Conservation (phyloP, 2,329 filamentous ascomycete species). For the Fusarium continuum region DNA sequence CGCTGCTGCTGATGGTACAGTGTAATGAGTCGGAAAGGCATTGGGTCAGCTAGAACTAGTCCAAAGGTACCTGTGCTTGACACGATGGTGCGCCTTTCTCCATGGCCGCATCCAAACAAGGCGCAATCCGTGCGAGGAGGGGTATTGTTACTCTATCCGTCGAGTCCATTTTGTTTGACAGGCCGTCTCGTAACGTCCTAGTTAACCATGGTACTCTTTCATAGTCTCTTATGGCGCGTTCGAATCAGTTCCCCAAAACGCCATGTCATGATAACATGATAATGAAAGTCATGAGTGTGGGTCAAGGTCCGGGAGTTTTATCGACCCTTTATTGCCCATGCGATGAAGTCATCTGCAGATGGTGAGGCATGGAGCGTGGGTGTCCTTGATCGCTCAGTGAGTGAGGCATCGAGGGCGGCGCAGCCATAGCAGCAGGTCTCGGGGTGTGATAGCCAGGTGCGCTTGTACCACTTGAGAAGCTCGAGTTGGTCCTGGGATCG, state of each 20-base stretch:
- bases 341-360: slow-evolving; percentile 37
- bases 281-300: slow-evolving; percentile 26
- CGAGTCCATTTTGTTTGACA: slow-evolving; percentile 12
- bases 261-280: slow-evolving; percentile 33
- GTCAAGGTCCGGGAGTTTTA: not conserved
- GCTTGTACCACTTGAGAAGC: slow-evolving; percentile 55
- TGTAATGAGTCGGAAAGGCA: slow-evolving; percentile 13
- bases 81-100: slow-evolving; percentile 15
- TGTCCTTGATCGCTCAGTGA: slow-evolving; percentile 37
- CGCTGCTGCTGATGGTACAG: slow-evolving; percentile 33
- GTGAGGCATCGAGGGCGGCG: slow-evolving; percentile 38
- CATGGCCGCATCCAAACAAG: slow-evolving; percentile 11
- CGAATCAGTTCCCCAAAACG: slow-evolving; percentile 31
- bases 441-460: slow-evolving; percentile 41
- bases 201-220: slow-evolving; percentile 19
- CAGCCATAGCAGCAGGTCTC: slow-evolving; percentile 37
- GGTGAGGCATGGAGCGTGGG: slow-evolving; percentile 40
- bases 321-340: slow-evolving; percentile 27
- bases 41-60: slow-evolving; percentile 15
- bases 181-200: slow-evolving; percentile 4
- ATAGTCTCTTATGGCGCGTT: slow-evolving; percentile 19
- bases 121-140: slow-evolving; percentile 24
- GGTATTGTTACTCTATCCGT: slow-evolving; percentile 31
- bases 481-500: slow-evolving; percentile 49
- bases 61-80: slow-evolving; percentile 11